Percentiles rank a stretch among this genome's conserved stretches.
Evolutionary conservation across 108 stramenopile species (phyloP).

Genomic region (Skeletonema grethae): DNA sequence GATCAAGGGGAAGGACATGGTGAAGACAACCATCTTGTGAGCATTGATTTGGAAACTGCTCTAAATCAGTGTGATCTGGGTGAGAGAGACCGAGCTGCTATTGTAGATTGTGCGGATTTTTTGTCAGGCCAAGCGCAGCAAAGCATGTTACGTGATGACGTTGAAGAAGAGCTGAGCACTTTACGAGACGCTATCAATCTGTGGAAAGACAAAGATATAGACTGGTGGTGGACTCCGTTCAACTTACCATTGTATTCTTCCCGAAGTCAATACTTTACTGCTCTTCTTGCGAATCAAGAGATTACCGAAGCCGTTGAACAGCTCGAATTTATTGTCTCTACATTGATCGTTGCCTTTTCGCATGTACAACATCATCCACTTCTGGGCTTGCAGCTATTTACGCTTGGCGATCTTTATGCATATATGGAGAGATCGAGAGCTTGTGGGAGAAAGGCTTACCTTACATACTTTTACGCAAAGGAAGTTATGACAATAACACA

Average conservation of each 20-base stretch:
- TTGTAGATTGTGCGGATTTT: slow-evolving; percentile 7
- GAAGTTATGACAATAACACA: slow-evolving; percentile 28
- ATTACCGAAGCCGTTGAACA: slow-evolving; percentile 32
- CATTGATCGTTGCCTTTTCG: slow-evolving; percentile 40
- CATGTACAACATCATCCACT: slow-evolving; percentile 57
- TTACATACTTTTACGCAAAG: slow-evolving; percentile 31
- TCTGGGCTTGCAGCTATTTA: slow-evolving; percentile 65
- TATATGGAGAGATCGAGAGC: background rate
- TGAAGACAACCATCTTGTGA: slow-evolving; percentile 8
- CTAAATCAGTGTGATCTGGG: slow-evolving; percentile 4
- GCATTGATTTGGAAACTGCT: slow-evolving; percentile 27
- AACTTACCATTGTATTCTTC: slow-evolving; percentile 28
- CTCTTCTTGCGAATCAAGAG: slow-evolving; percentile 19
- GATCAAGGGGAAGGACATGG: background rate
- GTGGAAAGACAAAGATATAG: slow-evolving; percentile 12
- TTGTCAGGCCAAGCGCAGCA: slow-evolving; percentile 27
- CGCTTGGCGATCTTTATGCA: slow-evolving; percentile 59
- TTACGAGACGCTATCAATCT: slow-evolving; percentile 17
- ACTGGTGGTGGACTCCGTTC: slow-evolving; percentile 28
- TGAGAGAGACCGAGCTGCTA: background rate
- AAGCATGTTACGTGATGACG: slow-evolving; percentile 33
- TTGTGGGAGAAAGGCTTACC: slow-evolving; percentile 20
- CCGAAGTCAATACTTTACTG: slow-evolving; percentile 29
- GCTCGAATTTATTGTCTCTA: slow-evolving; percentile 52
- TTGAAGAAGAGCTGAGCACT: slow-evolving; percentile 23